Conservation (phyloP, 192 early-diverging fungal species). For the Coemansia nantahalensis region DNA sequence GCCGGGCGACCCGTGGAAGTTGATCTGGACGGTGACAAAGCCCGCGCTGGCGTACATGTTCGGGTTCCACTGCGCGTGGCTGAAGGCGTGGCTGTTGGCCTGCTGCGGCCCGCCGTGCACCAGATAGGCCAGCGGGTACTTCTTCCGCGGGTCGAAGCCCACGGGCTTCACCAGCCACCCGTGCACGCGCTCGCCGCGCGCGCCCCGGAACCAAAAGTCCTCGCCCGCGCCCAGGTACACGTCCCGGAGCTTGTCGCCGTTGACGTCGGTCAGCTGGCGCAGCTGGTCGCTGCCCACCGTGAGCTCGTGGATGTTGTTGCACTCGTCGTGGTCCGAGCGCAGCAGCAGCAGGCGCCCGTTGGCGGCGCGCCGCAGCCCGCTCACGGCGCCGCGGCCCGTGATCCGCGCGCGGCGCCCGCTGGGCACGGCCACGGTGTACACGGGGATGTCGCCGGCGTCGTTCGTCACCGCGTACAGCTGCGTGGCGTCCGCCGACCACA, state of each 20-base stretch:
- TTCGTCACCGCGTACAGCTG: slow-evolving; percentile 57
- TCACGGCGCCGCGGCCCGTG: slow-evolving; percentile 15
- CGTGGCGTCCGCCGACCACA: slow-evolving; percentile 58
- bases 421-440: slow-evolving; percentile 39
- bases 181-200: slow-evolving; percentile 48
- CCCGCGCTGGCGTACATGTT: slow-evolving; percentile 72
- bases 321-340: slow-evolving; percentile 49
- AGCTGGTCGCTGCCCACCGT: slow-evolving; percentile 8
- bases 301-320: slow-evolving; percentile 38
- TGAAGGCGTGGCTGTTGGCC: slow-evolving; percentile 59
- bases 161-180: slow-evolving; percentile 65
- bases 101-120: slow-evolving; percentile 85
- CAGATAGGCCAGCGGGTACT: slow-evolving; percentile 73
- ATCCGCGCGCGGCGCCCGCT: slow-evolving; percentile 37
- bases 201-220: slow-evolving; percentile 70
- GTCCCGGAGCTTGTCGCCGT: slow-evolving; percentile 39
- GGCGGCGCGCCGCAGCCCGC: slow-evolving; percentile 18
- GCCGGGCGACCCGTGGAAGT: slow-evolving; percentile 76
- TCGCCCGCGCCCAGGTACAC: slow-evolving; percentile 55
- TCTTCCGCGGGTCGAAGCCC: slow-evolving; percentile 52
- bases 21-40: slow-evolving; percentile 65
- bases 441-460: slow-evolving; percentile 56
- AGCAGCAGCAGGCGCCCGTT: slow-evolving; percentile 28
- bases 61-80: slow-evolving; percentile 66
- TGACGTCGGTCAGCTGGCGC: slow-evolving; percentile 49